These are phyloP conservation scores for Tillandsia leiboldiana DNA, from an alignment of 176 grass and related monocot genomes.

Conservation along the genomic window DNA sequence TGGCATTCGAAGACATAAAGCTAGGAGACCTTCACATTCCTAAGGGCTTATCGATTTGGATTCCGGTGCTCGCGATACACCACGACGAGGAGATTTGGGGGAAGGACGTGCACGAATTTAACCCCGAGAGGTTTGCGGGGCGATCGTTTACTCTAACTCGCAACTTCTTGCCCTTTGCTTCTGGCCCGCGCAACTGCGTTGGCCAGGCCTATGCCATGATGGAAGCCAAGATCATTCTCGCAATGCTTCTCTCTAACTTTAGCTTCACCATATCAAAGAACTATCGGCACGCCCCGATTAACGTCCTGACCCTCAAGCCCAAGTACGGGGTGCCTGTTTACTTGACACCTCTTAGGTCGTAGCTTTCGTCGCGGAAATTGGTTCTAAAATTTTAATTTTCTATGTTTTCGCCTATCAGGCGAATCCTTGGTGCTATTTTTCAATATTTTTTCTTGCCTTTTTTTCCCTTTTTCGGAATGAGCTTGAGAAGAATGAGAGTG, in stretches of 20 bases:
- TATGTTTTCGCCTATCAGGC: too few relatives aligned
- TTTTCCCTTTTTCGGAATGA: background rate
- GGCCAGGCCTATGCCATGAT: slow-evolving; percentile 66
- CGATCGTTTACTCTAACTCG: slow-evolving; percentile 39
- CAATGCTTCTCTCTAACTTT: slow-evolving; percentile 61
- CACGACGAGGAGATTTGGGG: slow-evolving; percentile 75
- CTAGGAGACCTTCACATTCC: slow-evolving; percentile 58
- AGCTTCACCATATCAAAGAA: slow-evolving; percentile 67
- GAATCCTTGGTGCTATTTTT: too few relatives aligned
- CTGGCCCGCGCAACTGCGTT: slow-evolving; percentile 79
- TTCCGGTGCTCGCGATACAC: slow-evolving; percentile 87
- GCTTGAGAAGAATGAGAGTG: background rate
- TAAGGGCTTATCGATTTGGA: slow-evolving; percentile 70
- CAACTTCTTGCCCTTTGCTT: slow-evolving; percentile 67
- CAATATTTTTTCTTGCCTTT: too few relatives aligned
- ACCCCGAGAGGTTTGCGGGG: slow-evolving; percentile 57
- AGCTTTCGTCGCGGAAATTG: background rate
- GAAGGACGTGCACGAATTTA: slow-evolving; percentile 60
- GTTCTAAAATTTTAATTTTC: background rate
- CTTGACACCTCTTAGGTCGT: slow-evolving; percentile 39
- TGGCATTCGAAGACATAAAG: slow-evolving; percentile 75
- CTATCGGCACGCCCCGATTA: slow-evolving; percentile 77
- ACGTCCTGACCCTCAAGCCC: slow-evolving; percentile 77
- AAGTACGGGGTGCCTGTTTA: slow-evolving; percentile 74
- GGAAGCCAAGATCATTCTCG: slow-evolving; percentile 75